These are phyloP conservation scores for Allomyces javanicus DNA, from an alignment of 192 early-diverging fungal species.

Conservation along the genomic window DNA sequence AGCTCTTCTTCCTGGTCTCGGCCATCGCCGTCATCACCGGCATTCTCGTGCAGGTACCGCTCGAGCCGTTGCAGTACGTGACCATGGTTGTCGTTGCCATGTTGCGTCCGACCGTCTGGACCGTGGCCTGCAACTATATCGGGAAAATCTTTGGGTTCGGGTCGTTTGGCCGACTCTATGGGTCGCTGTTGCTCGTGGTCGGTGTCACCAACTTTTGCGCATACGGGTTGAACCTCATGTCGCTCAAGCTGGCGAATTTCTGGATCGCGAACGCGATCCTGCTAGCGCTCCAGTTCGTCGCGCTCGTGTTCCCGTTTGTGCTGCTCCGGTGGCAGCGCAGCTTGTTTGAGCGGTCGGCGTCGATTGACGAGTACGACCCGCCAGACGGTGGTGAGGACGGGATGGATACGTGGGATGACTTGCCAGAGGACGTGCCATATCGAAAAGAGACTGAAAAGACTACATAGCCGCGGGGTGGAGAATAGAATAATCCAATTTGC, in stretches of 20 bases:
- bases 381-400: too few relatives aligned
- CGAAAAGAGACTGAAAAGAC: too few relatives aligned
- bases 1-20: neutral
- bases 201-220: neutral
- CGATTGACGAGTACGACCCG: too few relatives aligned
- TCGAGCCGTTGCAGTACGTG: neutral
- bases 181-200: neutral
- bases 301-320: slow-evolving; percentile 19
- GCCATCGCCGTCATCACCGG: neutral
- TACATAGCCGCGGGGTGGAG: too few relatives aligned
- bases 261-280: neutral
- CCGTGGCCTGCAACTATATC: neutral
- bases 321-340: slow-evolving; percentile 13
- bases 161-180: neutral
- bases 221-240: neutral
- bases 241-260: neutral
- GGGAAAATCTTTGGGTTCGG: neutral
- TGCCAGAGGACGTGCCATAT: too few relatives aligned
- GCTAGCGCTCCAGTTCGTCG: slow-evolving; percentile 14
- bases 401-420: too few relatives aligned
- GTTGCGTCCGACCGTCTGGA: neutral
- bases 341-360: too few relatives aligned
- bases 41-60: neutral
- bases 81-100: neutral
- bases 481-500: too few relatives aligned